Base-by-base conservation (phyloP, 352 stramenopile species). In the Pythium scleroteichum region DNA sequence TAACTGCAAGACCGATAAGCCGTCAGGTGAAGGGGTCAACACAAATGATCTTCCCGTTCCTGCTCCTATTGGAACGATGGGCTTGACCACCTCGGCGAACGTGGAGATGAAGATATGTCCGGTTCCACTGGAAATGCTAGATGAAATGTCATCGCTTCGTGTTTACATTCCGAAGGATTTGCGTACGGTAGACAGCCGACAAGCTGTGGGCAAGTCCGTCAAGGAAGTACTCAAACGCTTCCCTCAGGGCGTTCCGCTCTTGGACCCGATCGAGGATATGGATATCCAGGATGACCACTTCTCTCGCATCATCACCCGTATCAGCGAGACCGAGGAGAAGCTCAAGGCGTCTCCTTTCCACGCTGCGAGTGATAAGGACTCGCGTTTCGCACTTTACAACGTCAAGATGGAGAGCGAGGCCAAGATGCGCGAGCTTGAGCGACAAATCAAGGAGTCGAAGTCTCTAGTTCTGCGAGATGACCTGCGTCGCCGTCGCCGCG, bases 391-490 rank as follows among this genome's bases (percentile, higher is more conserved):
- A 13, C 64, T 91, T 17, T 98, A 97, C 72, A 94, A 96, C 35
- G 69, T 93, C 23, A 98, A 98, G 64, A 88, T 91, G 66, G 85
- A 97, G 59, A 73, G 95, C 24, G 81, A 97, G 52, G 88, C 97
- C 27, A 91, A 97, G 68, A 94, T 97, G 53, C 91, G 91, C 52
- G 73, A 96, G 53, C 71, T 99, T 4, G 82, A 97, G 64, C 92
- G 95, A 41, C 95, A 99, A 76, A 98, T 98, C 44, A 91, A 93
- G 70, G 87, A 91, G 75, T 90, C 85, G 44, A 96, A 99, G 79
- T 96, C 84, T 4, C 90, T 99, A 41, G 95, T 98, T 17, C 92
- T 99, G 82, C 97, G 97, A 55, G 97, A 97, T 42, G 88, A 97
- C 41, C 70, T 99, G 48, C 90, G 94, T 55, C 92, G 96, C 39